Evolutionary conservation across 345 rosid genomes (phyloP).

Genomic region (Rhizophora apiculata): DNA sequence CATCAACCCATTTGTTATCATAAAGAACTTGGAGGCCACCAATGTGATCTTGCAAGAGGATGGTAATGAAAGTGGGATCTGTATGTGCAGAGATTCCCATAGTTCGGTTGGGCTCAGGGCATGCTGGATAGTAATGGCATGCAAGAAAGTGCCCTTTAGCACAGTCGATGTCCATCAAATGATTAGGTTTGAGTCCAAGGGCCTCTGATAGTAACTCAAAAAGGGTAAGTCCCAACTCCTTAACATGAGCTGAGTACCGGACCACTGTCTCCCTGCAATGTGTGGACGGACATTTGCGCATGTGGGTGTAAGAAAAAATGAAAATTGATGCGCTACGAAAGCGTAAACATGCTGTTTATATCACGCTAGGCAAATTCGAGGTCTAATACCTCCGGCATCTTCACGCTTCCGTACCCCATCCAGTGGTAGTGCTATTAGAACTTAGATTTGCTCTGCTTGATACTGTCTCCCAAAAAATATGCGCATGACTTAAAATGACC

Average conservation of each 20-base stretch:
- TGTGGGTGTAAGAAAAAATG: not conserved
- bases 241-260: slow-evolving; percentile 11
- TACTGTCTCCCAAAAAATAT: too few species aligned
- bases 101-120: slow-evolving; percentile 30
- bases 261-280: slow-evolving; percentile 18
- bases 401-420: too few species aligned
- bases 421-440: too few species aligned
- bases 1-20: slow-evolving; percentile 21
- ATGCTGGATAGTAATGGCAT: slow-evolving; percentile 32
- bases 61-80: slow-evolving; percentile 20
- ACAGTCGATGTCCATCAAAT: slow-evolving; percentile 20
- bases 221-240: slow-evolving; percentile 11
- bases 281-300: not conserved
- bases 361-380: too few species aligned
- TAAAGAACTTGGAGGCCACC: slow-evolving; percentile 26
- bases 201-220: slow-evolving; percentile 21
- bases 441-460: too few species aligned
- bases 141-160: slow-evolving; percentile 18
- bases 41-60: slow-evolving; percentile 16
- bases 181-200: slow-evolving; percentile 16
- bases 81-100: slow-evolving; percentile 17
- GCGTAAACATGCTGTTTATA: too few species aligned
- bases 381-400: too few species aligned
- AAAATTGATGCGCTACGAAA: too few species aligned
- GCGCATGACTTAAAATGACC: too few species aligned